Evolutionary conservation across 306 rosid species (phyloP).

Genomic region (Dryas alaskensis): DNA sequence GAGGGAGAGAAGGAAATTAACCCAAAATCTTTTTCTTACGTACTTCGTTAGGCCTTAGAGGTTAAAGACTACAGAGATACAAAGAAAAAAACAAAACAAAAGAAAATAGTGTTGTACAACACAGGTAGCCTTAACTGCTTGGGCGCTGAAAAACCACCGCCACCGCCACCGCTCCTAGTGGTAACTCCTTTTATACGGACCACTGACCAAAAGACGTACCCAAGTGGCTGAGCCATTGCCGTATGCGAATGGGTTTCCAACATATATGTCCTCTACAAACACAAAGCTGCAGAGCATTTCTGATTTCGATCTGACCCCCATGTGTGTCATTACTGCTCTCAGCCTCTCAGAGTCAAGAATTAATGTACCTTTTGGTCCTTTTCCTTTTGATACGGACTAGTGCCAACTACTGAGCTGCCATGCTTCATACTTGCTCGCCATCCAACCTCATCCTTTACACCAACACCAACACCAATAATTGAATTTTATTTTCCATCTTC

Average conservation of each 20-base stretch:
- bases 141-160: neutral
- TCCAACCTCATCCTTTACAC: neutral
- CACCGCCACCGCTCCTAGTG: neutral
- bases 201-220: neutral
- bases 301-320: neutral
- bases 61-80: no score
- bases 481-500: neutral
- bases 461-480: neutral
- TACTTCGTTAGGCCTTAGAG: no score
- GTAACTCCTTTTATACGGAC: neutral
- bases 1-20: no score
- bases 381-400: neutral
- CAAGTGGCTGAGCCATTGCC: neutral
- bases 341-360: neutral
- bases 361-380: neutral
- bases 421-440: neutral
- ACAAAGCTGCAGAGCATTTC: neutral
- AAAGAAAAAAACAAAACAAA: no score
- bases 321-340: constrained; percentile 16
- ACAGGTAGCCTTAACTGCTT: neutral
- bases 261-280: neutral
- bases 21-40: no score
- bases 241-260: neutral
- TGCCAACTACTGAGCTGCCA: constrained; percentile 1
- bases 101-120: no score